Conservation (phyloP, 1,139 yeast genomes). For the Hansenula anomala region DNA sequence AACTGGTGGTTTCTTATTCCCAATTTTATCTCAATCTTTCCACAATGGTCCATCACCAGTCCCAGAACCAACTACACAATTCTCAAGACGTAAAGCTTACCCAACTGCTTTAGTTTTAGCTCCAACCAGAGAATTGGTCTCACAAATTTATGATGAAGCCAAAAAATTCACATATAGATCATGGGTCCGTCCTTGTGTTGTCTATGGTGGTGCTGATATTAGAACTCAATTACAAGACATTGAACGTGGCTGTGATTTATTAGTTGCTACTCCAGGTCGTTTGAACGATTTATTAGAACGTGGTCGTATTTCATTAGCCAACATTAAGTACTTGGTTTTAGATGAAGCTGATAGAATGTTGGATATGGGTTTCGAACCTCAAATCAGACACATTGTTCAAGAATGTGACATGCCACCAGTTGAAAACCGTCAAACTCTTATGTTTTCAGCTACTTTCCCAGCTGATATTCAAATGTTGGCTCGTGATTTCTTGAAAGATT, state of each 20-base stretch:
- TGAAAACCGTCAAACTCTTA: constrained; percentile 86
- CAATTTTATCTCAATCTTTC: constrained; percentile 90
- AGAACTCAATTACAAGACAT: constrained; percentile 82
- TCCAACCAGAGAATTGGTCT: constrained; percentile 97
- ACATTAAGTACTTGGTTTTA: constrained; percentile 88
- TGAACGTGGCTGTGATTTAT: constrained; percentile 90
- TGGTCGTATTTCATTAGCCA: constrained; percentile 84
- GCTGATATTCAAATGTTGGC: constrained; percentile 96
- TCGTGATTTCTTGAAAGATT: constrained; percentile 92
- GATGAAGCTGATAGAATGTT: constrained; percentile 99
- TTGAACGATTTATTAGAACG: constrained; percentile 92
- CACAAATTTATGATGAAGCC: constrained; percentile 94
- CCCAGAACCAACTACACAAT: constrained; percentile 52
- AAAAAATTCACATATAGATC: constrained; percentile 96
- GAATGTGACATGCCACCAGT: constrained; percentile 97
- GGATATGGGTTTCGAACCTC: constrained; percentile 99
- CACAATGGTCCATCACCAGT: constrained; percentile 77
- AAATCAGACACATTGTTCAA: constrained; percentile 96
- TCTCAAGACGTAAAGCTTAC: constrained; percentile 70
- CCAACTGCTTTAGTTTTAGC: constrained; percentile 96
- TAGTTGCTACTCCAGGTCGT: constrained; percentile 99
- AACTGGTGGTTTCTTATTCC: constrained; percentile 99
- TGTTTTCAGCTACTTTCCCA: constrained; percentile 99
- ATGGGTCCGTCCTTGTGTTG: constrained; percentile 96
- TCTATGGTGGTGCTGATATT: constrained; percentile 97